Evolutionary conservation across 2,329 filamentous ascomycete species (phyloP).

Genomic region (Aspergillus fumigatiaffinis): DNA sequence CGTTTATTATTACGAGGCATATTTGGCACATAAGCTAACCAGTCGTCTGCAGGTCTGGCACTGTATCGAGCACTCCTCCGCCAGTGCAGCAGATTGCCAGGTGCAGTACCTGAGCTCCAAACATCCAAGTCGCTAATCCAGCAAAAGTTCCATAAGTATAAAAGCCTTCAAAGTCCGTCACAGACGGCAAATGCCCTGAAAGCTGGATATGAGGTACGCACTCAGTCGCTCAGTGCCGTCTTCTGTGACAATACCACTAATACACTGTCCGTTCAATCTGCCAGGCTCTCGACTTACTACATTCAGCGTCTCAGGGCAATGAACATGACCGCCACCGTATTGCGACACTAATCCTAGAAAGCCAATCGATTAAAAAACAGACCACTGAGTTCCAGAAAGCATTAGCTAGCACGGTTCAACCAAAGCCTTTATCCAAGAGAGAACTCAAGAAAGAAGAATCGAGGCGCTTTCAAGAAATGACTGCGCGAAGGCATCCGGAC

Average conservation of each 20-base stretch:
- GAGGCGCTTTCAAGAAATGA: conserved; percentile 23
- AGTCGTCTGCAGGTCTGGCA: conserved; percentile 33
- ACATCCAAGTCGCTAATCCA: conserved; percentile 29
- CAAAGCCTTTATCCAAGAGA: conserved; percentile 20
- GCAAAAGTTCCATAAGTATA: conserved; percentile 38
- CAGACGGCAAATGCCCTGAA: conserved; percentile 36
- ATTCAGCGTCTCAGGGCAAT: conserved; percentile 30
- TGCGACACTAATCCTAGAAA: conserved; percentile 23
- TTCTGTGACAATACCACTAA: not conserved
- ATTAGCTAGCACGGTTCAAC: conserved; percentile 10
- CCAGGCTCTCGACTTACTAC: conserved; percentile 38
- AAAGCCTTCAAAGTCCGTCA: conserved; percentile 35
- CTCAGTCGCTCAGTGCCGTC: not conserved
- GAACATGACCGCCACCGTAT: conserved; percentile 21
- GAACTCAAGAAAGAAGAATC: conserved; percentile 22
- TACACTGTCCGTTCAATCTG: not conserved
- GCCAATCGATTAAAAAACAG: conserved; percentile 17
- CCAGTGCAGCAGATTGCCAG: conserved; percentile 34
- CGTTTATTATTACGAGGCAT: not conserved
- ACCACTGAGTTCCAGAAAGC: conserved; percentile 19
- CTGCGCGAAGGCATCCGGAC: conserved; percentile 31
- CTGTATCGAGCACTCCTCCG: conserved; percentile 45
- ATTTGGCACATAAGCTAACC: conserved; percentile 1
- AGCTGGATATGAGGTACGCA: conserved; percentile 40
- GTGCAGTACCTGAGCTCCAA: conserved; percentile 16